Conservation (phyloP, 805 yeast genomes). For the Spathaspora passalidarum region DNA sequence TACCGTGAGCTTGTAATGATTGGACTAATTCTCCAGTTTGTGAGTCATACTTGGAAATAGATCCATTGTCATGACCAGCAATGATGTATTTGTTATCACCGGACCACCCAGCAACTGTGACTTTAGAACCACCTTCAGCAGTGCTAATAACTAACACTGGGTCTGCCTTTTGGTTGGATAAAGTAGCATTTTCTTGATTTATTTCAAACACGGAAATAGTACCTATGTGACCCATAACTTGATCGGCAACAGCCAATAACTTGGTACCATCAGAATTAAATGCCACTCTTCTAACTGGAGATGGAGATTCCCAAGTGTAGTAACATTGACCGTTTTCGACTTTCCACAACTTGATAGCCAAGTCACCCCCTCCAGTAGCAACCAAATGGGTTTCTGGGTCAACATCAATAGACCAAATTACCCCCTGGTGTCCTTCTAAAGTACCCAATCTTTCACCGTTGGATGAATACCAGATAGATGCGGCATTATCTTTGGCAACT, state of each 20-base stretch:
- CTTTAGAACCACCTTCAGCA: constrained; percentile 56
- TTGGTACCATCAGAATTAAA: constrained; percentile 70
- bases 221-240: constrained; percentile 88
- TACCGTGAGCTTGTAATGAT: constrained; percentile 67
- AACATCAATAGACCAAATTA: constrained; percentile 91
- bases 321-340: constrained; percentile 74
- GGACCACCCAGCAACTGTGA: constrained; percentile 85
- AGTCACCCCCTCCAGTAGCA: constrained; percentile 90
- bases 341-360: constrained; percentile 80
- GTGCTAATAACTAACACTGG: constrained; percentile 63
- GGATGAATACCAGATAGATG: constrained; percentile 89
- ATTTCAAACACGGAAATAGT: constrained; percentile 67
- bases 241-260: constrained; percentile 78
- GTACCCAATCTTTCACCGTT: constrained; percentile 98
- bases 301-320: constrained; percentile 66
- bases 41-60: constrained; percentile 75
- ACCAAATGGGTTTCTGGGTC: constrained; percentile 66
- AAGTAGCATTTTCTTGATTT: constrained; percentile 37
- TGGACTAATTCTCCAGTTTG: constrained; percentile 66
- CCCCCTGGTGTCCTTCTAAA: constrained; percentile 79
- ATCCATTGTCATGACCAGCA: constrained; percentile 88
- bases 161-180: constrained; percentile 45
- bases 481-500: constrained; percentile 86
- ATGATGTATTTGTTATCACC: constrained; percentile 70
- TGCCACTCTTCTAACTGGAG: constrained; percentile 91